Evolutionary conservation across 768 basidiomycete genomes (phyloP), one percentile per base, ranked within the genome.

Genomic region (Trametes villosa): DNA sequence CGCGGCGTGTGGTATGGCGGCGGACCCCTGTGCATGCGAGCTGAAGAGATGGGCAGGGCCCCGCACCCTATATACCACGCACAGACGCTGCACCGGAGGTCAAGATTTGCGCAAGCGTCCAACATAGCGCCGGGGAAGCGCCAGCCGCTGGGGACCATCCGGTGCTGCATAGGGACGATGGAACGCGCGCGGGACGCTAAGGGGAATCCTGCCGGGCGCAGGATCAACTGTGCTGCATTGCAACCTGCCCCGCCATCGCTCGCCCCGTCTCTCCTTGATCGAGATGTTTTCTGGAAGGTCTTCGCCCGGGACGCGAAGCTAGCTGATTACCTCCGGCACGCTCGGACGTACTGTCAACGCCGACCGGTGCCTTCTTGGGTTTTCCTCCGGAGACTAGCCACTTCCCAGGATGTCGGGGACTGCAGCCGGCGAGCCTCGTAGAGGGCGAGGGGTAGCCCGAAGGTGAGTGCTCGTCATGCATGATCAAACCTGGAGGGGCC

Each of bases 271-370:
- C 46, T 48, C 56, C 47, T 31, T 31, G 56, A 49, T 57, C 56
- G 56, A 20, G 38, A 13, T 30, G 46, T 47, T 3, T 41, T 33
- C 38, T 33, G 8, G 17, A 47, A n/a, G 33, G 11, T 24, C 18
- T 27, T 5, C 22, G 22, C 22, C 44, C 47, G 38, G 17, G 47
- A 29, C 20, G 12, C 27, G 38, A 18, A 18, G 17, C n/a, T 38
- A 11, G 20, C 29, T 36, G 20, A 26, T 8, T 50, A 24, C 47
- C 38, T 57, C 56, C 56, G 56, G 29, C 38, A 29, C 56, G 6
- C 24, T 44, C 56, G 56, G 56, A 49, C 47, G 24, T 40, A 40
- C 55, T 57, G 55, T 57, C 55, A 57, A 48, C 44, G 26, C 36
- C 46, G 34, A 48, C 46, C 55, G 55, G 55, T 5, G 7, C 11